A percentile compares a stretch with the other conserved stretches of the same genome.
Conservation (phyloP, 139 green algal genomes). For the Volvox reticuliferus region DNA sequence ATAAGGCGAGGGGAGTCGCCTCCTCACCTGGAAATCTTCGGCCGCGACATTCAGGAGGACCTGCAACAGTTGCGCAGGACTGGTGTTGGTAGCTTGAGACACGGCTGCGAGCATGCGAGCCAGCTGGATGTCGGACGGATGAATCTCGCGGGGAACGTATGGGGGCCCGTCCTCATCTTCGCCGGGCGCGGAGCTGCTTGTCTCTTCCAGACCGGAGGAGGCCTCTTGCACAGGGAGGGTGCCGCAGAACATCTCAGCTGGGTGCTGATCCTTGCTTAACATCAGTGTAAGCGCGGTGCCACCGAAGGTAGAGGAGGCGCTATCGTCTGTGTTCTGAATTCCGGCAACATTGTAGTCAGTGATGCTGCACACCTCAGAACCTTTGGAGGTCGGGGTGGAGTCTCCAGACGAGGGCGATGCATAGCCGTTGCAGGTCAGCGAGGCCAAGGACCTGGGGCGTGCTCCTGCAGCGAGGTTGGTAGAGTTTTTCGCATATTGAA, state of each 20-base stretch:
- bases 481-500: too few species aligned
- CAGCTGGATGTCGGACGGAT: slow-evolving; percentile 42
- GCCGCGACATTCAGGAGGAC: slow-evolving; percentile 54
- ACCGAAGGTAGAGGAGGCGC: too few species aligned
- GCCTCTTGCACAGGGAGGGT: too few species aligned
- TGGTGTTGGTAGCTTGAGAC: slow-evolving; percentile 24
- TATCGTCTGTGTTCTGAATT: too few species aligned
- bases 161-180: slow-evolving; percentile 2
- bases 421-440: slow-evolving; percentile 12
- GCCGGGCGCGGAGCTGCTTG: too few species aligned
- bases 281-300: too few species aligned
- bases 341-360: too few species aligned
- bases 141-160: background rate
- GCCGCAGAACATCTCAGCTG: too few species aligned
- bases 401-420: background rate
- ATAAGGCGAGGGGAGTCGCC: too few species aligned
- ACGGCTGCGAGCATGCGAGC: slow-evolving; percentile 40
- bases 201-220: too few species aligned
- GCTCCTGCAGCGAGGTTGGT: too few species aligned
- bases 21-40: slow-evolving; percentile 46
- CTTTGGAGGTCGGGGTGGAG: background rate
- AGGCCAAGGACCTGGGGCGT: background rate
- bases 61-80: slow-evolving; percentile 55
- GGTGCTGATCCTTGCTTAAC: too few species aligned
- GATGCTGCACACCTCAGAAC: background rate